These are phyloP conservation scores for Rhizopogon rudus DNA, from an alignment of 768 basidiomycete genomes.

Conservation along the genomic window DNA sequence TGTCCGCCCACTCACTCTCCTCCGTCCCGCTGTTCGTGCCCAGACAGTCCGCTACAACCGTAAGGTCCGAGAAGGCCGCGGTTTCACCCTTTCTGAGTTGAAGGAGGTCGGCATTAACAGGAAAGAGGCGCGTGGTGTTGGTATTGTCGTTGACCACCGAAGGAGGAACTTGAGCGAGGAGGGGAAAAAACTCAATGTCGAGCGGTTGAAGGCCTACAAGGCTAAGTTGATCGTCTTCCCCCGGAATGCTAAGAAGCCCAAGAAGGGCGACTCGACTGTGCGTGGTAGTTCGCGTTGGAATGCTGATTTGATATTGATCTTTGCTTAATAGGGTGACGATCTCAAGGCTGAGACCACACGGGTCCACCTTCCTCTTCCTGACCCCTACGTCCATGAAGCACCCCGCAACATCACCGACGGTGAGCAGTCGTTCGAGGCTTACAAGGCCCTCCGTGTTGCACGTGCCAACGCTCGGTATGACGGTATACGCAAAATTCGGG, in stretches of 20 bases:
- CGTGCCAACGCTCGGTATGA: constrained; percentile 82
- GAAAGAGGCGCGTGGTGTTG: constrained; percentile 90
- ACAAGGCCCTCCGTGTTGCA: constrained; percentile 78
- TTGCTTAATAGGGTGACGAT: constrained; percentile 62
- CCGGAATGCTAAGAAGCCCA: constrained; percentile 90
- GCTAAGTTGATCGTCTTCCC: constrained; percentile 93
- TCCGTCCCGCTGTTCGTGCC: constrained; percentile 94
- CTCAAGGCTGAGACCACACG: constrained; percentile 77
- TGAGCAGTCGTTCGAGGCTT: constrained; percentile 88
- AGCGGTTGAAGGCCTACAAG: constrained; percentile 93
- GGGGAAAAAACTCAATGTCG: constrained; percentile 93
- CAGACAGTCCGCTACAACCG: constrained; percentile 98
- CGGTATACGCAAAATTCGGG: constrained; percentile 82
- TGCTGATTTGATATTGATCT: constrained; percentile 7
- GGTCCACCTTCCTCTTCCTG: constrained; percentile 58
- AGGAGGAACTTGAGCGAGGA: constrained; percentile 96
- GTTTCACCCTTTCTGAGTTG: constrained; percentile 91
- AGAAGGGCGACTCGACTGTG: constrained; percentile 92
- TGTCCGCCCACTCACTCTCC: constrained; percentile 84
- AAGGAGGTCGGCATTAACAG: constrained; percentile 93
- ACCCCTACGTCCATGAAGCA: constrained; percentile 62
- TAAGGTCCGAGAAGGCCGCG: constrained; percentile 94
- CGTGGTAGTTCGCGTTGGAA: constrained; percentile 24
- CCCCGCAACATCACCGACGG: constrained; percentile 92
- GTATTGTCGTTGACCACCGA: constrained; percentile 95